Evolutionary conservation across 1,139 yeast species (phyloP), one percentile per base, ranked within the genome.

Genomic region (Insectozyma bohioensis): DNA sequence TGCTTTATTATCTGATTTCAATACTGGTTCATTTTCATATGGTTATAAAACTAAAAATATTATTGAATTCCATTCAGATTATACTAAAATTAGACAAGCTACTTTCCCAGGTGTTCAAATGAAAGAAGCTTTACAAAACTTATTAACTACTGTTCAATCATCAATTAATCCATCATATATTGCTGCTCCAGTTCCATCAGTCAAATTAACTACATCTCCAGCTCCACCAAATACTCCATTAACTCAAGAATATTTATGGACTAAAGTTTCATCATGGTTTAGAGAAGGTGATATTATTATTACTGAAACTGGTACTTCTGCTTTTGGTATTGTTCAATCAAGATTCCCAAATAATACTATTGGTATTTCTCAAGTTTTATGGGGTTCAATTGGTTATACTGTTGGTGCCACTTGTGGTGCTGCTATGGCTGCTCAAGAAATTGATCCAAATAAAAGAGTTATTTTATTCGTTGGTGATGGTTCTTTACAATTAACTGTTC

Each of bases 341-440:
- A 76, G 76, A 54, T 85, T 83, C 79, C 95, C 95, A 45, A 66
- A 73, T 51, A 67, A 80, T 57, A 72, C 82, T 29, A 63, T 76
- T 46, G 95, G 95, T 53, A 85, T 86, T 45, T 84, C 95, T 33
- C 95, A 86, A 65, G 94, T 85, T 28, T 69, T 86, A 53, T 86
- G 94, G 90, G 95, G 95, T 40, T 84, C 95, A 28, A 85, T 86
- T 59, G 95, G 95, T 54, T 86, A 71, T 71, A 78, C 95, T 22
- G 86, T 85, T 30, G 95, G 95, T 54, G 85, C 95, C 31, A 75
- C 86, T 24, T 64, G 81, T 42, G 95, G 95, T 62, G 95, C 95
- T 24, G 83, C 83, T 20, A 75, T 84, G 70, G 95, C 95, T 16
- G 85, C 88, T 42, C 78, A 78, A 52, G 95, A 86, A 59, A 52